Evolutionary conservation across 352 stramenopile genomes (phyloP).

Genomic region (Globisporangium paddicum): DNA sequence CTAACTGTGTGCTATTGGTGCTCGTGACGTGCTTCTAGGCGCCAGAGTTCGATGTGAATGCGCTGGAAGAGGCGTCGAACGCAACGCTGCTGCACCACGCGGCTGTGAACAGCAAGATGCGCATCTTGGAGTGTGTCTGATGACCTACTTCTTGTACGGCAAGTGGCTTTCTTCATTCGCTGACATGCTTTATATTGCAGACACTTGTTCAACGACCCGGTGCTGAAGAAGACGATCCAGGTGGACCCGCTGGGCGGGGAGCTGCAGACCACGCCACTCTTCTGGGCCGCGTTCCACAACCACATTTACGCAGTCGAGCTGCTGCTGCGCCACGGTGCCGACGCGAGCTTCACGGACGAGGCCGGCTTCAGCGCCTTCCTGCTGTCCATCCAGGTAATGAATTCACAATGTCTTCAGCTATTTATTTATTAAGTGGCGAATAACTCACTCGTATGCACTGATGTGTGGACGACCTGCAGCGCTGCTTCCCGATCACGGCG

Average conservation of each 20-base stretch:
- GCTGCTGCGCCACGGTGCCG: slow-evolving; percentile 52
- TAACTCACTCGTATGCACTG: background rate
- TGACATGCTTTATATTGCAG: slow-evolving; percentile 14
- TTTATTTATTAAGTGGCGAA: background rate
- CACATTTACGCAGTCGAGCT: slow-evolving; percentile 79
- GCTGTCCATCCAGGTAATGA: slow-evolving; percentile 53
- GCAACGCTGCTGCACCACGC: slow-evolving; percentile 75
- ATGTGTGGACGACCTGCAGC: slow-evolving; percentile 11
- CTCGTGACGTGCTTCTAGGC: slow-evolving; percentile 31
- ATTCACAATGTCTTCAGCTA: background rate
- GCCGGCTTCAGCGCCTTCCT: slow-evolving; percentile 60
- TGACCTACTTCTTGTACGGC: too few species aligned
- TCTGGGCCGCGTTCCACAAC: slow-evolving; percentile 71
- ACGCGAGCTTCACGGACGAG: slow-evolving; percentile 46
- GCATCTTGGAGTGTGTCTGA: slow-evolving; percentile 62
- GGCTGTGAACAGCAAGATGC: slow-evolving; percentile 78
- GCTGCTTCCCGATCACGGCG: slow-evolving; percentile 68
- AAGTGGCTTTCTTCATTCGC: too few species aligned
- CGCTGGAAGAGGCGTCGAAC: slow-evolving; percentile 36
- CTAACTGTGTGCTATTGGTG: background rate
- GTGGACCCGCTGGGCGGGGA: slow-evolving; percentile 56
- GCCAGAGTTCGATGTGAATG: slow-evolving; percentile 52
- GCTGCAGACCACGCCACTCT: slow-evolving; percentile 61
- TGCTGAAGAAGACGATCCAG: slow-evolving; percentile 24
- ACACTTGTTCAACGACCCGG: slow-evolving; percentile 41